Evolutionary conservation across 164 flowering plant genomes (phyloP), one percentile per base, ranked within the genome.

Genomic region (Houttuynia cordata): DNA sequence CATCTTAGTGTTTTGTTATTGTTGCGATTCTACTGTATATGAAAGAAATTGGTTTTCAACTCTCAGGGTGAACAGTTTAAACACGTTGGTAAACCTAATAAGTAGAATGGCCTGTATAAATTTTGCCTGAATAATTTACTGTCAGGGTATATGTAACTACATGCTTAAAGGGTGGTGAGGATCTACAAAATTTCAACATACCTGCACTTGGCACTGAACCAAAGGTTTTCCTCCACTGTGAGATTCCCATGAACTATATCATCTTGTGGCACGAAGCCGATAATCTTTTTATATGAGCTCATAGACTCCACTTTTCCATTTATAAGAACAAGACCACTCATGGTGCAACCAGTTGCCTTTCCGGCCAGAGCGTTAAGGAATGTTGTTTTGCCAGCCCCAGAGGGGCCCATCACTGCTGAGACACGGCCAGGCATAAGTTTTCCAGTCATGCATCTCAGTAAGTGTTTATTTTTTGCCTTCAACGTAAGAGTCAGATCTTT

Each of bases 361-460:
- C 99, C 99, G 12, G 85, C 81, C 63, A 94, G 71, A 63, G 99
- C 99, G 70, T 87, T 83, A 66, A 94, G 92, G 73, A 94, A 91
- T n/a, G 99, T 94, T 22, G 99, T 94, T 71, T 94, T 94, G 55
- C 99, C 99, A 65, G 99, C 99, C 51, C 99, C 99, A 58, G 99
- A 91, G 55, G 99, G 99, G 40, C 99, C 99, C 99, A 94, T 94
- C 56, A 94, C 97, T 63, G 99, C 97, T 51, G 97, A 80, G 69
- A 94, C 89, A 57, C 86, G 84, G 13, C 97, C 99, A 53, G 99
- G 96, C 68, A 67, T 61, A 65, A 94, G 65, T 74, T 91, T 94
- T 53, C 99, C 99, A 5, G 90, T 87, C 62, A 94, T 91, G 71
- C 85, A 76, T 71, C 96, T 84, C 80, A 94, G 54, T 6, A 94